Percentiles rank a stretch among this genome's conserved stretches.
Conservation (phyloP, 1,284 basidiomycete species). For the Ceratorhiza oryzae-sativae region DNA sequence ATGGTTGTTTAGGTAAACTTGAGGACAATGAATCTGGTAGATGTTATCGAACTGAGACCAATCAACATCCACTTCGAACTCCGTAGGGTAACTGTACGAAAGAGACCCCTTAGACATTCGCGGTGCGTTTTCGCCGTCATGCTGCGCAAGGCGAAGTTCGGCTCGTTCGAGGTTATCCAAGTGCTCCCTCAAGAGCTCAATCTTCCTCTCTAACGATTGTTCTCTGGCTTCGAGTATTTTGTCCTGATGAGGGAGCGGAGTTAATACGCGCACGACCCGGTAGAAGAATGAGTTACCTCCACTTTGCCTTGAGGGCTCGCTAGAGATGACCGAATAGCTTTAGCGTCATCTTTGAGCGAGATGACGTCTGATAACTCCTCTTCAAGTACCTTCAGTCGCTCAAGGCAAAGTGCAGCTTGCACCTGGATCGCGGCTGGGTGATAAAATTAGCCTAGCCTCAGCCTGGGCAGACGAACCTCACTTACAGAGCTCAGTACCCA, state of each 20-base stretch:
- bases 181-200: conserved; percentile 65
- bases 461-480: conserved; percentile 41
- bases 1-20: conserved; percentile 79
- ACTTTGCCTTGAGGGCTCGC: conserved; percentile 1
- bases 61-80: conserved; percentile 55
- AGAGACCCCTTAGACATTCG: conserved; percentile 32
- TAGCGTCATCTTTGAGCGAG: conserved; percentile 25
- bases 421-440: conserved; percentile 66
- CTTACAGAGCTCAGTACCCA: conserved; percentile 77
- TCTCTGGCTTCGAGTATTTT: conserved; percentile 14
- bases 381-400: conserved; percentile 63
- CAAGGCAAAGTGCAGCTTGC: conserved; percentile 70
- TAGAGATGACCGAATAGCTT: not conserved
- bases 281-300: not conserved
- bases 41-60: conserved; percentile 90
- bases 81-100: conserved; percentile 38
- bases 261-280: not conserved
- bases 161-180: conserved; percentile 57
- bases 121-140: not conserved
- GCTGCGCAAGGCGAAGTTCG: conserved; percentile 27
- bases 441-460: not conserved
- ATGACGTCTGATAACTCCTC: conserved; percentile 48
- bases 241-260: not conserved
- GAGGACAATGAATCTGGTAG: conserved; percentile 89
- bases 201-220: conserved; percentile 43